Percentiles rank a stretch among this genome's conserved stretches.
Evolutionary conservation across 139 green algal species (phyloP).

Genomic region (Dunaliella sp.): DNA sequence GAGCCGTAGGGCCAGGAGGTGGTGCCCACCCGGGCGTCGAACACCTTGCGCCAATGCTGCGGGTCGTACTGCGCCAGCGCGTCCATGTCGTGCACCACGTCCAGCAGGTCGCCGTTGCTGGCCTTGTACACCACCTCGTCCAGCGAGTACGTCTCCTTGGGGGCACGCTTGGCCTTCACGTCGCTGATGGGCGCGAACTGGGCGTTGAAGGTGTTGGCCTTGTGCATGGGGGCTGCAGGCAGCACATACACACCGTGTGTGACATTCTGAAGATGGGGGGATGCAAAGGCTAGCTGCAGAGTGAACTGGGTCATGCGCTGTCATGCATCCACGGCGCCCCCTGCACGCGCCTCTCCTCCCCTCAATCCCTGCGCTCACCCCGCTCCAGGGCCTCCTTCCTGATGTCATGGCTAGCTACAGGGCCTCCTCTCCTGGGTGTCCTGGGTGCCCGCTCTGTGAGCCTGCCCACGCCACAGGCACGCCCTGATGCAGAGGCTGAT

Average conservation of each 20-base stretch:
- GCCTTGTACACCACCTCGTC: slow-evolving; percentile 92
- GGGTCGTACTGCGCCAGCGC: slow-evolving; percentile 81
- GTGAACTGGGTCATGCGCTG: background rate
- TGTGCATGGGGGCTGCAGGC: slow-evolving; percentile 43
- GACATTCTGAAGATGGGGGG: background rate
- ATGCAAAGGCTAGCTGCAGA: background rate
- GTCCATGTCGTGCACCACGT: slow-evolving; percentile 96
- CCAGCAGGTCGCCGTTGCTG: slow-evolving; percentile 85
- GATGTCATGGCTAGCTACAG: slow-evolving; percentile 8
- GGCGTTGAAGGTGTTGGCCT: slow-evolving; percentile 73
- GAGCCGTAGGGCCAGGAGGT: slow-evolving; percentile 96
- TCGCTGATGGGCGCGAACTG: slow-evolving; percentile 91
- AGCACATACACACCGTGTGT: background rate
- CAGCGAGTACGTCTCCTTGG: slow-evolving; percentile 86
- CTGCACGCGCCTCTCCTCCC: background rate
- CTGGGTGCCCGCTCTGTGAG: background rate
- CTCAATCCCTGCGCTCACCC: background rate
- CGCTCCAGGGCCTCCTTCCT: slow-evolving; percentile 12
- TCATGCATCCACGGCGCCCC: background rate
- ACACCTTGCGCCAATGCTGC: slow-evolving; percentile 92
- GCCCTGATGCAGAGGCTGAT: too few species aligned
- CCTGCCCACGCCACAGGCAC: background rate
- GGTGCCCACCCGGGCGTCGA: slow-evolving; percentile 88
- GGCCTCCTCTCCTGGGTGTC: background rate
- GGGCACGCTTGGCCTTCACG: slow-evolving; percentile 37